Evolutionary conservation across 257 asterid genomes (phyloP), one percentile per base, ranked within the genome.

Genomic region (Solanum habrochaites): DNA sequence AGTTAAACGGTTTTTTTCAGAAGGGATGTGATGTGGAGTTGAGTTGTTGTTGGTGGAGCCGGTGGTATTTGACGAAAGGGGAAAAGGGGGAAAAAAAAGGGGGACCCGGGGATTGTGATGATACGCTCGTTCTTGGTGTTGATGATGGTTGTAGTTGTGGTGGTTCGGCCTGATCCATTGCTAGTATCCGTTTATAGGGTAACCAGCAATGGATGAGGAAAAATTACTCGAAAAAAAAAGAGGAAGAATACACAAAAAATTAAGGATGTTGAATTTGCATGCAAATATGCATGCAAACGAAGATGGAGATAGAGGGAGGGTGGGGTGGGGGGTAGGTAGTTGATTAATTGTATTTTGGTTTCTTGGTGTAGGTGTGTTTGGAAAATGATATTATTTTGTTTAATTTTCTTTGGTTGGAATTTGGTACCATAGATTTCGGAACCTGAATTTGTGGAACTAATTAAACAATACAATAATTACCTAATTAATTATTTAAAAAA

Each of bases 1-100:
- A 12, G 66, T 10, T 27, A 27, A 96, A 87, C 21, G 98, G 98
- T n/a, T n/a, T n/a, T n/a, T n/a, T n/a, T 92, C 98, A 23, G 85
- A 27, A 96, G 98, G 86, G 98, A 92, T 4, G 86, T n/a, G n/a
- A n/a, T n/a, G n/a, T n/a, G n/a, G n/a, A n/a, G n/a, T n/a, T n/a
- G 85, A 81, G 45, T 81, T 73, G 27, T 72, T 35, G 80, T 20
- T 78, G 84, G 3, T 45, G 84, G 67, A 8, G 29, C 11, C 21
- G 85, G 69, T n/a, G n/a, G n/a, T n/a, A n/a, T n/a, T n/a, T n/a
- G n/a, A n/a, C n/a, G n/a, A n/a, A n/a, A n/a, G n/a, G n/a, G n/a
- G n/a, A n/a, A n/a, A n/a, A n/a, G n/a, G n/a, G n/a, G n/a, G n/a
- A n/a, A n/a, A n/a, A n/a, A n/a, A n/a, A n/a, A n/a, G n/a, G n/a